Base-by-base conservation (phyloP, 768 basidiomycete genomes). In the Termitomyces sp. region DNA sequence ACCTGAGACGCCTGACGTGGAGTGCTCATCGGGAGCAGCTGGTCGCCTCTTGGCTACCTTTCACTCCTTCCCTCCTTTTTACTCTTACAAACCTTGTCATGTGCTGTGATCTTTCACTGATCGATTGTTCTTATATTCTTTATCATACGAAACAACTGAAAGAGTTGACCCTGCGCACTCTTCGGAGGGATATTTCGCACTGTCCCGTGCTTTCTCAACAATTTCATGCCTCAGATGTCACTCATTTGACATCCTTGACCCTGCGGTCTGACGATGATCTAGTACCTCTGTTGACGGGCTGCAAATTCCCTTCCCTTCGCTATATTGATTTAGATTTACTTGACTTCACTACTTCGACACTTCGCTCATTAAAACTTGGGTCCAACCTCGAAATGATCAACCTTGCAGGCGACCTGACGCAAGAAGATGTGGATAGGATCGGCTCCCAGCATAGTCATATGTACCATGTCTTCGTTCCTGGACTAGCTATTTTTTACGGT, bases 21-120 rank as follows among this genome's bases (percentile, higher is more conserved):
- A 55, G 21, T 4, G 58, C 35, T 28, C 58, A 54, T 46, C 49
- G 49, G 37, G 31, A 46, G 37, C 58, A 59, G 37, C 26, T 59
- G 6, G 11, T 49, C 11, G n/a, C 31, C 11, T 59, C 58, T 21
- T 59, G 58, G 58, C 28, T 59, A 14, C 58, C 58, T 28, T 55
- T 59, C n/a, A 38, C 53, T 9, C 54, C 53, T 17, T 38, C 48
- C 21, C 48, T 55, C 19, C 58, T 59, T 19, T 3, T 2, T 6
- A 41, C 42, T 2, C 54, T 59, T n/a, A 46, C 58, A n/a, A 59
- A 50, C 38, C 50, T 51, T 41, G 28, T 12, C 26, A 40, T 51
- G 6, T 51, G 23, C 26, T 40, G 50, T 30, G 50, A 51, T 26
- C 26, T 51, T 51, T 40, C 50, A 0, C 26, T 41, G 3, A 40